Percentiles rank a stretch among this genome's conserved stretches.
These are phyloP conservation scores for Prosopis cineraria DNA, from an alignment of 306 rosid species.

Conservation along the genomic window DNA sequence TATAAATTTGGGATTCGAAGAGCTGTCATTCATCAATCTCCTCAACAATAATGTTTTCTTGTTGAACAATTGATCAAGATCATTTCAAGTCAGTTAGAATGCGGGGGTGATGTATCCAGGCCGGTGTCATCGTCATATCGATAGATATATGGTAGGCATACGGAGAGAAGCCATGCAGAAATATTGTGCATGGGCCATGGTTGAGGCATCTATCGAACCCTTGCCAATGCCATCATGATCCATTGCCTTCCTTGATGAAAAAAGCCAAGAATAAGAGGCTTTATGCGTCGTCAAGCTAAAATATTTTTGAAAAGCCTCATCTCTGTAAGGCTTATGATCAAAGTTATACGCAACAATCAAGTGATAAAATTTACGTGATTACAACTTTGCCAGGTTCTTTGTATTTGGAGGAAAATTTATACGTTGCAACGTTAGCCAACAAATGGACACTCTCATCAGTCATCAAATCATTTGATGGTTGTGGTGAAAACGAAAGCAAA, in stretches of 20 bases:
- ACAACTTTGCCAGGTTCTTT: not conserved
- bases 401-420: not conserved
- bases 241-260: not conserved
- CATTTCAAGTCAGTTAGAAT: not conserved
- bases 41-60: not conserved
- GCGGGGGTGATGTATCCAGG: not conserved
- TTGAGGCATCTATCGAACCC: slow-evolving; percentile 1
- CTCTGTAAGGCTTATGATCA: not conserved
- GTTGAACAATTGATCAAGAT: not conserved
- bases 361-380: not conserved
- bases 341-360: not conserved
- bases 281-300: not conserved
- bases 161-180: not conserved
- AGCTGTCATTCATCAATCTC: slow-evolving; percentile 31
- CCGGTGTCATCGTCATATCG: not conserved
- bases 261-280: not conserved
- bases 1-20: slow-evolving; percentile 39
- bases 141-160: not conserved
- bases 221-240: not conserved
- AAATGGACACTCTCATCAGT: not conserved
- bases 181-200: not conserved
- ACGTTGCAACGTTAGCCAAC: not conserved
- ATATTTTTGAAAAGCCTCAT: not conserved
- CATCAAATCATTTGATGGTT: not conserved
- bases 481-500: not conserved